Percentiles rank a stretch among this genome's conserved stretches.
Conservation (phyloP, 768 basidiomycete genomes). For the Lactarius indigo region DNA sequence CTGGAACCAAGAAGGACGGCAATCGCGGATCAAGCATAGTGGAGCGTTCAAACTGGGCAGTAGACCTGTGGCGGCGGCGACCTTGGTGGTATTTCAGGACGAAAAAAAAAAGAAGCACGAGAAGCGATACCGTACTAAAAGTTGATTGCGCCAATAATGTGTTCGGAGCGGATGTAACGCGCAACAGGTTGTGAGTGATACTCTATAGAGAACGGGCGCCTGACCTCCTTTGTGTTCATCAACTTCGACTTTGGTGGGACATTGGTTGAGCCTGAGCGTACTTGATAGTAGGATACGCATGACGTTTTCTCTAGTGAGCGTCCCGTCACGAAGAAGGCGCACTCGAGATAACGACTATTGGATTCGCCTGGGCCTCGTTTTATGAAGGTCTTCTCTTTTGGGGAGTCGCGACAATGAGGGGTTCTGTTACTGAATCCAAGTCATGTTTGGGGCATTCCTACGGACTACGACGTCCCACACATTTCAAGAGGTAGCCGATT, state of each 20-base stretch:
- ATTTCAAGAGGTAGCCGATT: too few relatives aligned
- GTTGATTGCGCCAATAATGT: background rate
- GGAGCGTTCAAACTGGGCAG: slow-evolving; percentile 30
- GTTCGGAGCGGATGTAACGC: background rate
- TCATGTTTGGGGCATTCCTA: slow-evolving; percentile 59
- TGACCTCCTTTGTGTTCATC: background rate
- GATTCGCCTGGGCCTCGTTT: background rate
- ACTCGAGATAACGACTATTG: slow-evolving; percentile 19
- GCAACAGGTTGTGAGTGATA: too few relatives aligned
- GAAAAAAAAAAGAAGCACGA: too few relatives aligned
- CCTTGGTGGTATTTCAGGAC: too few relatives aligned
- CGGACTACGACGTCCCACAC: slow-evolving; percentile 58
- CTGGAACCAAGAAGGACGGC: slow-evolving; percentile 30
- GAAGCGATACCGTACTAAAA: slow-evolving; percentile 18
- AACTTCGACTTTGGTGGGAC: background rate
- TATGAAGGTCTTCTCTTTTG: slow-evolving; percentile 38
- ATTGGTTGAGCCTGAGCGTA: too few relatives aligned
- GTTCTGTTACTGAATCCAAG: slow-evolving; percentile 75
- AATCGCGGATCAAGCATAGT: background rate
- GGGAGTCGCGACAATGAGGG: slow-evolving; percentile 83
- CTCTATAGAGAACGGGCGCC: too few relatives aligned
- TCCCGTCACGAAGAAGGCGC: background rate
- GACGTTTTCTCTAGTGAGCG: background rate
- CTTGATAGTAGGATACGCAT: slow-evolving; percentile 30
- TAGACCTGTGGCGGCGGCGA: background rate